phyloP scores from a whole-genome alignment of 2,329 filamentous ascomycete genomes.

The Verticillium tricorpus region DNA sequence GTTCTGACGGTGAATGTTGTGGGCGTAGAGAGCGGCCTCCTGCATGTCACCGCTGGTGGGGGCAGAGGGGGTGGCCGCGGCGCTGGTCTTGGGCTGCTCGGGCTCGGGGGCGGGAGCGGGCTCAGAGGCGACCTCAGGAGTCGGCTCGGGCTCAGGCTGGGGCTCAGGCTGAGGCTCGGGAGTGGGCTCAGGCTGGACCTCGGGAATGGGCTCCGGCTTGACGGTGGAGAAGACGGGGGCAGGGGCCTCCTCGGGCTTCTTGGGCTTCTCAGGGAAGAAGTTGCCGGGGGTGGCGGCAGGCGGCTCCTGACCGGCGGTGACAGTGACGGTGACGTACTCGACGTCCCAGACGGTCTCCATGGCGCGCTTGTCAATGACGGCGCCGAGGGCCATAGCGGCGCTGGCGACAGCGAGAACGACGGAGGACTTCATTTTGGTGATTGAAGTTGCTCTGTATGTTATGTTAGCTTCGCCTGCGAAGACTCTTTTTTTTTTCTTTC shows the following conservation, averaged over 20 bases:
- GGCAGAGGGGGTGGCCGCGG: constrained; percentile 7
- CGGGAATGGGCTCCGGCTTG: constrained; percentile 8
- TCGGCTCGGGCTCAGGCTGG: constrained; percentile 8
- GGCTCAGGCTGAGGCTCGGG: constrained; percentile 10
- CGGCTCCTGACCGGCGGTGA: constrained; percentile 28
- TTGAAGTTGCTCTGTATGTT: neutral
- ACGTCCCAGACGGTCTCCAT: constrained; percentile 35
- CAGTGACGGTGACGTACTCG: constrained; percentile 39
- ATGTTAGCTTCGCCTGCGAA: constrained; percentile 14
- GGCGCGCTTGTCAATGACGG: constrained; percentile 36
- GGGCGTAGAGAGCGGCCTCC: constrained; percentile 56
- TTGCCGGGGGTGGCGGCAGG: constrained; percentile 14
- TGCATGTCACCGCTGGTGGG: constrained; percentile 23
- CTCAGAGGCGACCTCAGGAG: constrained; percentile 4
- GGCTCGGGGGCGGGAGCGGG: constrained; percentile 11
- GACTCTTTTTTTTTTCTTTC: neutral
- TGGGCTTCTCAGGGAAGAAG: constrained; percentile 14
- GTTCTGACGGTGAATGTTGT: constrained; percentile 84
- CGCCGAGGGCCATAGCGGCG: constrained; percentile 40
- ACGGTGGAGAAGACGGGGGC: constrained; percentile 8
- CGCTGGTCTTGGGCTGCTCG: constrained; percentile 5
- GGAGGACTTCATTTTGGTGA: constrained; percentile 45
- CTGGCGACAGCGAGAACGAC: constrained; percentile 38
- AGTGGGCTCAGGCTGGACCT: constrained; percentile 6
- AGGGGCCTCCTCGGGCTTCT: neutral